Conservation (phyloP, 2,329 filamentous ascomycete genomes). For the Alternaria sp. region DNA sequence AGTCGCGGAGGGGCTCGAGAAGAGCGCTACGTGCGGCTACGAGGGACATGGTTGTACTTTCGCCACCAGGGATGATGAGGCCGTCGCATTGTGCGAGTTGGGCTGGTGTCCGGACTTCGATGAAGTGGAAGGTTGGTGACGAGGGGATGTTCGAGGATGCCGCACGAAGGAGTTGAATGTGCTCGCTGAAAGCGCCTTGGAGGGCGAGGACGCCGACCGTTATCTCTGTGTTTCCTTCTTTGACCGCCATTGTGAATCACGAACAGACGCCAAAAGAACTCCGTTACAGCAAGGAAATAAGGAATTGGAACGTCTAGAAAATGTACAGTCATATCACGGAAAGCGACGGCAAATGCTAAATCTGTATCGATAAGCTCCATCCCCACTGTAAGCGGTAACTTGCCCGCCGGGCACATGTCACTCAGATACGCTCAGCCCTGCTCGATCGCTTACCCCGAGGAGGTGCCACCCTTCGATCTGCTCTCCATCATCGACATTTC, state of each 20-base stretch:
- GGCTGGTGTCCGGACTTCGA: conserved; percentile 79
- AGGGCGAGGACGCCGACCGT: conserved; percentile 75
- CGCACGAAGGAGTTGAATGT: conserved; percentile 76
- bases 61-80: conserved; percentile 90
- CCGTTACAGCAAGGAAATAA: conserved; percentile 14
- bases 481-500: conserved; percentile 15
- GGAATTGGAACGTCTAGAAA: background rate
- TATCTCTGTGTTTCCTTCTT: conserved; percentile 36
- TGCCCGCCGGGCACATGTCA: conserved; percentile 1
- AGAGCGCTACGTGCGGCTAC: conserved; percentile 84
- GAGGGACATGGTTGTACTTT: conserved; percentile 92
- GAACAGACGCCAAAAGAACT: conserved; percentile 1
- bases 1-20: conserved; percentile 83
- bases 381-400: conserved; percentile 14
- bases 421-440: conserved; percentile 10
- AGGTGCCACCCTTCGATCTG: background rate
- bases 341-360: conserved; percentile 11
- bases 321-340: conserved; percentile 15
- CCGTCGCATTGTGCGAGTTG: conserved; percentile 80
- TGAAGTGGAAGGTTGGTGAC: conserved; percentile 59
- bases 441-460: conserved; percentile 11
- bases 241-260: conserved; percentile 34
- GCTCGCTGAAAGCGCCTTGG: conserved; percentile 93
- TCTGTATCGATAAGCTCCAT: conserved; percentile 26
- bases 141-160: conserved; percentile 65